A percentile compares a stretch with the other conserved stretches of the same genome.
phyloP scores from a whole-genome alignment of 2,329 filamentous ascomycete species.

The Fusarium albosuccineum region DNA sequence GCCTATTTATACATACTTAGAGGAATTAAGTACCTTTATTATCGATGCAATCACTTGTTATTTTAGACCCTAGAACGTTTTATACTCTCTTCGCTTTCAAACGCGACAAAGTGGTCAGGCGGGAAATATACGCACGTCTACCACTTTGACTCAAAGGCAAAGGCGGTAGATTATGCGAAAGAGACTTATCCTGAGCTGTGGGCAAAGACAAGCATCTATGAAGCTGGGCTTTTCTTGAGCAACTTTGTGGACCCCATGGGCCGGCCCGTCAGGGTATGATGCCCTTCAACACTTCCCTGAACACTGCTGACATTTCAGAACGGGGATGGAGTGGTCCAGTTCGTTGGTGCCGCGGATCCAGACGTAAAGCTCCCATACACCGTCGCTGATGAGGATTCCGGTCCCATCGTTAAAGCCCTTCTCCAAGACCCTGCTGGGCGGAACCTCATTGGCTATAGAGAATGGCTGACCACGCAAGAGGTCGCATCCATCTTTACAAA shows the following conservation, averaged over 20 bases:
- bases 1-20: too few species aligned
- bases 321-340: conserved; percentile 34
- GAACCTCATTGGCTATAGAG: conserved; percentile 42
- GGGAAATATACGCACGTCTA: conserved; percentile 57
- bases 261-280: conserved; percentile 20
- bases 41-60: too few species aligned
- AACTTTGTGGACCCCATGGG: conserved; percentile 12
- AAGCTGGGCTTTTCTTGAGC: conserved; percentile 32
- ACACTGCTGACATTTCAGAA: conserved; percentile 11
- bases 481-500: conserved; percentile 31
- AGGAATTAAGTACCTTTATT: too few species aligned
- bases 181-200: conserved; percentile 32
- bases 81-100: conserved; percentile 53
- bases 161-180: conserved; percentile 46
- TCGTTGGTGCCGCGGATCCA: conserved; percentile 20
- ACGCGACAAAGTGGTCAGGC: conserved; percentile 52
- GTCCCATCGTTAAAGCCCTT: conserved; percentile 40
- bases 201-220: conserved; percentile 38
- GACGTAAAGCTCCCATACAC: conserved; percentile 41
- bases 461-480: conserved; percentile 35
- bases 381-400: conserved; percentile 43
- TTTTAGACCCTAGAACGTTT: conserved; percentile 54
- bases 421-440: conserved; percentile 31
- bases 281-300: background rate
- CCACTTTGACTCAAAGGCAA: conserved; percentile 58